These are phyloP conservation scores for Endocarpon pusillum DNA, from an alignment of 495 filamentous ascomycete genomes.

Conservation along the genomic window DNA sequence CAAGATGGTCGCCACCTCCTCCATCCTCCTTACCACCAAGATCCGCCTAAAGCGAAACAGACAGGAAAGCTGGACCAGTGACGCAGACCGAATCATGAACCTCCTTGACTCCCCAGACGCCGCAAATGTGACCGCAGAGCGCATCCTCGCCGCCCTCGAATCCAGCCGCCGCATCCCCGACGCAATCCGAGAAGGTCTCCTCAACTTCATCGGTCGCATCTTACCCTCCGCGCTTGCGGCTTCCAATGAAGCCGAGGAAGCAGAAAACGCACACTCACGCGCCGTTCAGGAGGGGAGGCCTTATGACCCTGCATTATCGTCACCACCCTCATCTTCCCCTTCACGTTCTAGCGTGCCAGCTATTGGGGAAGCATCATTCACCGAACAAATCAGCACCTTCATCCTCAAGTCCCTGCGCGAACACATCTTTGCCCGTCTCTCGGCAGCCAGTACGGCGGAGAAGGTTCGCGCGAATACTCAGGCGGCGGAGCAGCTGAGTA, in stretches of 20 bases:
- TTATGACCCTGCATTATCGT: too few species aligned
- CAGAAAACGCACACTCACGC: slow-evolving; percentile 22
- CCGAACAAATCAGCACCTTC: slow-evolving; percentile 67
- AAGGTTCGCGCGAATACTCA: slow-evolving; percentile 63
- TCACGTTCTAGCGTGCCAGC: slow-evolving; percentile 1
- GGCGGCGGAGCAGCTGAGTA: slow-evolving; percentile 66
- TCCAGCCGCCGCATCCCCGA: slow-evolving; percentile 64
- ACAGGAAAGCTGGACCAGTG: slow-evolving; percentile 71
- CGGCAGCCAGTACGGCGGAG: slow-evolving; percentile 60
- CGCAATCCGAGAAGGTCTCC: slow-evolving; percentile 25
- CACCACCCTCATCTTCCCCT: slow-evolving; percentile 6
- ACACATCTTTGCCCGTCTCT: slow-evolving; percentile 62
- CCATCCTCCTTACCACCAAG: slow-evolving; percentile 80
- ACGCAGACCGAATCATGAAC: slow-evolving; percentile 59
- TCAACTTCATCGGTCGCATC: slow-evolving; percentile 36
- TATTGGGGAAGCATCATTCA: slow-evolving; percentile 24
- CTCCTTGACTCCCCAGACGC: too few species aligned
- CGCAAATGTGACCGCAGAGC: slow-evolving; percentile 38
- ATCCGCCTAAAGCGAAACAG: slow-evolving; percentile 89
- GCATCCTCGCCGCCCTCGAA: slow-evolving; percentile 64
- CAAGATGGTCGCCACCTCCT: slow-evolving; percentile 60
- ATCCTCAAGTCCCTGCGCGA: slow-evolving; percentile 56
- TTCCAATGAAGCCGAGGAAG: slow-evolving; percentile 15
- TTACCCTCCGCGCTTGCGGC: slow-evolving; percentile 29
- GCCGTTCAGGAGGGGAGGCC: slow-evolving; percentile 12